Evolutionary conservation across 257 asterid species (phyloP).

Genomic region (Nicotiana paniculata): DNA sequence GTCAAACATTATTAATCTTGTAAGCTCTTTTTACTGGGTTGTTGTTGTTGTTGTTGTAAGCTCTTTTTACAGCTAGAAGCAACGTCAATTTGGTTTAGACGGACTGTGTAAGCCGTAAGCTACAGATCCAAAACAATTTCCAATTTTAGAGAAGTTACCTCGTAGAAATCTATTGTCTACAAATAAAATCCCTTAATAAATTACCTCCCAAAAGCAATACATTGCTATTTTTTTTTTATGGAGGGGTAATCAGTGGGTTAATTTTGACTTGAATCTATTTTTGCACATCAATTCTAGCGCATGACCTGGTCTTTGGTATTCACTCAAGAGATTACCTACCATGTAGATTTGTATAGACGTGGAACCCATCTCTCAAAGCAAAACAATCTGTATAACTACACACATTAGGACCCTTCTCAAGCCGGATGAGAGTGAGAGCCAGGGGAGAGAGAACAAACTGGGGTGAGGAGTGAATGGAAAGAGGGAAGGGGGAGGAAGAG

Average conservation of each 20-base stretch:
- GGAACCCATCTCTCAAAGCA: not conserved
- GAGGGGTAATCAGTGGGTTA: not conserved
- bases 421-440: not conserved
- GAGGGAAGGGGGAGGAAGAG: not conserved
- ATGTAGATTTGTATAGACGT: not conserved
- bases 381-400: not conserved
- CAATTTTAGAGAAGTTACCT: not conserved
- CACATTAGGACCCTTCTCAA: not conserved
- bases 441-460: not conserved
- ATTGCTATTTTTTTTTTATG: not conserved
- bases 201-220: not conserved
- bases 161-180: not conserved
- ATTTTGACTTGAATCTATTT: not conserved
- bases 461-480: slow-evolving; percentile 1
- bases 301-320: not conserved
- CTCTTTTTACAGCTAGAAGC: not conserved
- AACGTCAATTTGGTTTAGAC: not conserved
- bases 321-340: not conserved
- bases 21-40: not conserved
- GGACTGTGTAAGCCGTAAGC: not conserved
- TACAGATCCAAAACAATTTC: not conserved
- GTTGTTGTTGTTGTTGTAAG: not conserved
- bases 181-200: not conserved
- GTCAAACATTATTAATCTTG: not conserved
- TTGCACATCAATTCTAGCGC: not conserved